phyloP scores from a whole-genome alignment of 805 yeast genomes.

The Yarrowia yakushimensis region DNA sequence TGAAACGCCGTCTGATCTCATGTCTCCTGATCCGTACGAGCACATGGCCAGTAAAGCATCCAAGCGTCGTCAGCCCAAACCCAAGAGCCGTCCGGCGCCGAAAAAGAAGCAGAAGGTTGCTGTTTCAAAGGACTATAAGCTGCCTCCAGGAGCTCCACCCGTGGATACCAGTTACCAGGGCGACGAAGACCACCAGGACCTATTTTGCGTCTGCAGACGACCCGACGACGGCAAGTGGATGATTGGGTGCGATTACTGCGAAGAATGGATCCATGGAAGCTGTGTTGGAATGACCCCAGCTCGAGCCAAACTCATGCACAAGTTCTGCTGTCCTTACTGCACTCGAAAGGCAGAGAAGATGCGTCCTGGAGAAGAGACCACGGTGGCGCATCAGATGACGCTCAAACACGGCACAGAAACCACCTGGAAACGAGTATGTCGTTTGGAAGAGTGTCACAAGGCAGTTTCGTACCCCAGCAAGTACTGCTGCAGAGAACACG shows the following conservation, averaged over 20 bases:
- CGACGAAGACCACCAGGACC: constrained; percentile 39
- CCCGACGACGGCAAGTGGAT: constrained; percentile 78
- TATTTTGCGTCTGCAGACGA: constrained; percentile 69
- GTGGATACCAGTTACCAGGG: constrained; percentile 38
- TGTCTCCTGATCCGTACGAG: constrained; percentile 2
- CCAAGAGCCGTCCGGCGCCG: neutral
- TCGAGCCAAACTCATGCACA: constrained; percentile 54
- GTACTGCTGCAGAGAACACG: constrained; percentile 75
- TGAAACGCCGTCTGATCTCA: neutral
- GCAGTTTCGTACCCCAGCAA: constrained; percentile 55
- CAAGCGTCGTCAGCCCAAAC: neutral
- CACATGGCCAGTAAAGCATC: neutral
- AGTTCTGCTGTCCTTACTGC: constrained; percentile 74
- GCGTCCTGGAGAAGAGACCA: neutral
- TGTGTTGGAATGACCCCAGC: constrained; percentile 61
- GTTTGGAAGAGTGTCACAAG: constrained; percentile 52
- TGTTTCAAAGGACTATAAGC: neutral
- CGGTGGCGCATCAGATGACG: neutral
- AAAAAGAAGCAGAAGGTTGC: neutral
- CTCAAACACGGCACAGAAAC: constrained; percentile 38
- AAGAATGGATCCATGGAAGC: constrained; percentile 87
- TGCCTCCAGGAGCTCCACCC: constrained; percentile 2
- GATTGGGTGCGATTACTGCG: constrained; percentile 96
- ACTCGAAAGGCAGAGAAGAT: neutral
- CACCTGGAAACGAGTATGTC: constrained; percentile 73